Evolutionary conservation across 352 stramenopile genomes (phyloP).

Genomic region (Elongisporangium undulatum): DNA sequence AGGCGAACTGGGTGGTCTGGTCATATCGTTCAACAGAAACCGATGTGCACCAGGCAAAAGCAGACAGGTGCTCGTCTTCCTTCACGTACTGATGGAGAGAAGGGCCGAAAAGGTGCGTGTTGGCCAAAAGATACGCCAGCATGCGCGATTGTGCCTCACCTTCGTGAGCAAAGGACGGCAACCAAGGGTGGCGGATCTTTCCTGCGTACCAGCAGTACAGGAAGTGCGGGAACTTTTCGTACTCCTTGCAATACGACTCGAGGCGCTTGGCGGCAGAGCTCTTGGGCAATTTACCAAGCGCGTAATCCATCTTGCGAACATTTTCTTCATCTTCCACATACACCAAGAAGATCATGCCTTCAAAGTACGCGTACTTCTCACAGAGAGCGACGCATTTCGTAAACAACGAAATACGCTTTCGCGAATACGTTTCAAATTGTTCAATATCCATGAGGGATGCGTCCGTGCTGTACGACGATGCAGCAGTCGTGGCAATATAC

Average conservation of each 20-base stretch:
- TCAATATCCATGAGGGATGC: conserved; percentile 4
- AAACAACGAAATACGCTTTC: conserved; percentile 55
- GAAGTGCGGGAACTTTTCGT: conserved; percentile 57
- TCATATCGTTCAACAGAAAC: conserved; percentile 65
- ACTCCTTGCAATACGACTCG: conserved; percentile 55
- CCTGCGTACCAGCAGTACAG: conserved; percentile 77
- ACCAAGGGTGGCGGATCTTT: conserved; percentile 68
- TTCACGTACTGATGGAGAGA: conserved; percentile 67
- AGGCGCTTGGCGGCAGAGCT: conserved; percentile 51
- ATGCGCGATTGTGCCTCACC: conserved; percentile 25
- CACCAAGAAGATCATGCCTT: conserved; percentile 77
- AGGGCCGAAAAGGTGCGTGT: conserved; percentile 52
- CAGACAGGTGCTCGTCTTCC: conserved; percentile 40
- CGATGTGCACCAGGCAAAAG: conserved; percentile 64
- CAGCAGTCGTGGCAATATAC: conserved; percentile 47
- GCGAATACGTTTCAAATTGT: conserved; percentile 16
- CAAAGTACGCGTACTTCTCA: conserved; percentile 75
- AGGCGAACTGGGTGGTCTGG: conserved; percentile 42
- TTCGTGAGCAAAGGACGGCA: conserved; percentile 13
- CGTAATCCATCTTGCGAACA: conserved; percentile 60
- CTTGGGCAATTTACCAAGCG: conserved; percentile 53
- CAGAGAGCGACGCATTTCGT: conserved; percentile 47
- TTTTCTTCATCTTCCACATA: conserved; percentile 60
- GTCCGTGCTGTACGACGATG: neutral
- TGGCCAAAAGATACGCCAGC: conserved; percentile 59